Evolutionary conservation across 2,329 filamentous ascomycete species (phyloP).

Genomic region (Pseudogymnoascus sp.): DNA sequence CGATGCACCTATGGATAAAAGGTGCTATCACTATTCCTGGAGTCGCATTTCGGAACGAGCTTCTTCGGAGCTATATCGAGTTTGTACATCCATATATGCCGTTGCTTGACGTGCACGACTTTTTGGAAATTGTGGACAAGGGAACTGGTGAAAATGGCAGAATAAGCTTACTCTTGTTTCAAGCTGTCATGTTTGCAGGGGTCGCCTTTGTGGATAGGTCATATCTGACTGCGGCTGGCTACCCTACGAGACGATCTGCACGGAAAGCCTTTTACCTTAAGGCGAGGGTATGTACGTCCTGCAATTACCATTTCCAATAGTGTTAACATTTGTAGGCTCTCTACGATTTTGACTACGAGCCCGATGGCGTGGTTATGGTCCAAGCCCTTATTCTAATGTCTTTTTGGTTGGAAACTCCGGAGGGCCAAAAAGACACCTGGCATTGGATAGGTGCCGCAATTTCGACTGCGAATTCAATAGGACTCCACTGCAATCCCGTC

Average conservation of each 20-base stretch:
- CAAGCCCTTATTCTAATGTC: constrained; percentile 84
- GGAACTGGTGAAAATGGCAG: constrained; percentile 61
- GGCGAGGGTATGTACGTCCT: constrained; percentile 42
- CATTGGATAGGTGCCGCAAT: constrained; percentile 95
- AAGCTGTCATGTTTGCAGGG: constrained; percentile 86
- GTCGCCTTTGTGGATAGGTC: constrained; percentile 77
- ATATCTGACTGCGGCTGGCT: constrained; percentile 67
- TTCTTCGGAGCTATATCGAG: constrained; percentile 73
- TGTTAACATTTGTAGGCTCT: constrained; percentile 45
- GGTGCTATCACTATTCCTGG: constrained; percentile 71
- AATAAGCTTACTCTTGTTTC: constrained; percentile 77
- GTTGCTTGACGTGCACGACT: constrained; percentile 59
- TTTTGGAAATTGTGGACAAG: constrained; percentile 50
- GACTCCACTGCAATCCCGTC: constrained; percentile 71
- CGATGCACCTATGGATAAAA: constrained; percentile 68
- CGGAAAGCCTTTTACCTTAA: constrained; percentile 80
- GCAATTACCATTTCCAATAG: neutral
- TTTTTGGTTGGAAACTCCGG: constrained; percentile 90
- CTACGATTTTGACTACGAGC: constrained; percentile 90
- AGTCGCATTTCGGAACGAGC: constrained; percentile 62
- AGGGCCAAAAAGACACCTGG: constrained; percentile 94
- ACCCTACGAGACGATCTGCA: constrained; percentile 65
- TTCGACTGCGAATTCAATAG: constrained; percentile 82
- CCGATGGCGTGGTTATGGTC: constrained; percentile 75
- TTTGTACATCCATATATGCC: constrained; percentile 91